Base-by-base conservation (phyloP, 257 asterid species). In the Ilex asprella region DNA sequence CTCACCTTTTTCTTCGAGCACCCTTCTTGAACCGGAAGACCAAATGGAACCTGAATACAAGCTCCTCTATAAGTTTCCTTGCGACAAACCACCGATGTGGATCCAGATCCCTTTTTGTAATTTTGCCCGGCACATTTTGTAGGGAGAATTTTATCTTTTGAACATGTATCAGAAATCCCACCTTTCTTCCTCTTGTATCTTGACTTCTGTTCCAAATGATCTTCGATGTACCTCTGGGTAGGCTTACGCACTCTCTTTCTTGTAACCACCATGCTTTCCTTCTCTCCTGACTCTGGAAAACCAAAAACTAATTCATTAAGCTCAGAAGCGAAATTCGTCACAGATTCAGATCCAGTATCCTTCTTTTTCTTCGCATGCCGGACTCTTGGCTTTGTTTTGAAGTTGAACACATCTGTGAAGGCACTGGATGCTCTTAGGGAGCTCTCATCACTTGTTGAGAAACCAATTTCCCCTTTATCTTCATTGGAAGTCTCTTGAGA, bases 371-470 rank as follows among this genome's bases (percentile, higher is more conserved):
- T 66, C 65, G 32, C 60, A 12, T 39, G 70, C 32, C 58, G 58
- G 14, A 58, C 70, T 56, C 70, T 66, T 57, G 50, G 64, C 64
- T 58, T 66, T 49, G 16, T 66, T 35, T 61, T 50, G 58, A 66
- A 66, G 46, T 32, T 66, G 59, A 66, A 66, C 46, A 66, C 47
- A 50, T 64, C 52, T 14, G 70, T 16, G 50, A 58, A 66, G 32
- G 70, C 52, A 32, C 39, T 66, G 35, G 70, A 58, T 31, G 39
- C 59, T 66, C 14, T 66, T 56, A 66, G 64, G 54, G 58, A 62
- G 16, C 58, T 39, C 32, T 47, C 16, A 46, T 46, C 52, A n/a
- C 32, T 32, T 35, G 58, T 41, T 44, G 50, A 30, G 12, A 16
- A 60, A 46, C 56, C 58, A 56, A 21, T 35, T 14, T 6, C 52